Conservation (phyloP, 192 early-diverging fungal genomes). For the Coemansia sp. region DNA sequence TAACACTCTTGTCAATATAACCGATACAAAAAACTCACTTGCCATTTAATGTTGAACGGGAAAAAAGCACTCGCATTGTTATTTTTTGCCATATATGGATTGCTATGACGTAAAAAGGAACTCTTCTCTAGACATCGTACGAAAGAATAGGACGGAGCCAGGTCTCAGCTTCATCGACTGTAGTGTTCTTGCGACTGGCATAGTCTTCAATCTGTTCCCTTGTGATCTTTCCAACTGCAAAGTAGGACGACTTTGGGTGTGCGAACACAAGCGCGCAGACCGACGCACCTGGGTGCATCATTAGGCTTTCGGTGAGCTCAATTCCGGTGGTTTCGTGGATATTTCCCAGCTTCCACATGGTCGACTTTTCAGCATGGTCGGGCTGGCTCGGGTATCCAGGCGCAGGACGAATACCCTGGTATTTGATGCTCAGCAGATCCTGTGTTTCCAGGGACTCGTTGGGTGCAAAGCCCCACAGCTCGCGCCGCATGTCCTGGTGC, state of each 20-base stretch:
- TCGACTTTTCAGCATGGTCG: conserved; percentile 90
- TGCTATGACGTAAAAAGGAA: background rate
- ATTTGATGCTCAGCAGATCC: conserved; percentile 88
- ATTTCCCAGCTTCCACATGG: conserved; percentile 89
- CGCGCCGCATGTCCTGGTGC: conserved; percentile 85
- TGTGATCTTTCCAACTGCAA: conserved; percentile 93
- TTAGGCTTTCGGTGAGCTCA: conserved; percentile 86
- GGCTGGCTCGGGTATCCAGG: conserved; percentile 95
- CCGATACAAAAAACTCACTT: too few species aligned
- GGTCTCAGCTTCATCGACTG: conserved; percentile 66
- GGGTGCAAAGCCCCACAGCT: conserved; percentile 85
- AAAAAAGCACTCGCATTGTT: background rate
- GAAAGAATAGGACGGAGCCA: conserved; percentile 75
- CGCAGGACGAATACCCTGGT: conserved; percentile 93
- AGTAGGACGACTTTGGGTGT: conserved; percentile 79
- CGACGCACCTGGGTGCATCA: conserved; percentile 90
- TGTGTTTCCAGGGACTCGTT: conserved; percentile 70
- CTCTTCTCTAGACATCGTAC: conserved; percentile 55
- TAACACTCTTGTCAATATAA: too few species aligned
- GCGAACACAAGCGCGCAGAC: conserved; percentile 80
- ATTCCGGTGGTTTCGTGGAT: conserved; percentile 81
- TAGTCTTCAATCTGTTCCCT: conserved; percentile 88
- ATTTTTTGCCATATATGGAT: background rate
- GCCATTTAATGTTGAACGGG: too few species aligned
- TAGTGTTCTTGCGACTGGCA: conserved; percentile 66